phyloP scores from a whole-genome alignment of 192 early-diverging fungal genomes.

The Coemansia nantahalensis region DNA sequence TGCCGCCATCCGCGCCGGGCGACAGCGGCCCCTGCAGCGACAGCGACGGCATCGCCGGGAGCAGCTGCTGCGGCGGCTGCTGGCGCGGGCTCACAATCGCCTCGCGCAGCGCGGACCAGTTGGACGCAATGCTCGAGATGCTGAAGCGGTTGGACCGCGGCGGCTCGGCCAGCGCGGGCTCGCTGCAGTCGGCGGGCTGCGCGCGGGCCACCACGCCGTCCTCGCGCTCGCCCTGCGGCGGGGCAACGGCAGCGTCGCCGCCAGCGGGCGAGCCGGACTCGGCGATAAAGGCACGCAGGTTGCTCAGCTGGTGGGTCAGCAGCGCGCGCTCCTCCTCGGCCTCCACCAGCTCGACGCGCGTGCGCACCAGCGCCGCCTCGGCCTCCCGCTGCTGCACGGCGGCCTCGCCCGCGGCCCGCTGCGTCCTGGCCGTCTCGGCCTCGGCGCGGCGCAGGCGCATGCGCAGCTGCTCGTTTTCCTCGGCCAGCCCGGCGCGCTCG shows the following conservation, averaged over 20 bases:
- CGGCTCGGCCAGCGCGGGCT: not conserved
- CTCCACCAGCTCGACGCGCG: constrained; percentile 32
- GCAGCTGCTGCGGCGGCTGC: constrained; percentile 11
- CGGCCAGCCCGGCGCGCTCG: constrained; percentile 26
- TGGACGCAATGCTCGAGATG: constrained; percentile 37
- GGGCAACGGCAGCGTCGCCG: no score
- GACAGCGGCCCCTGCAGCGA: not conserved
- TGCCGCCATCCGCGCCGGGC: not conserved
- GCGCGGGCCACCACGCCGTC: constrained; percentile 11
- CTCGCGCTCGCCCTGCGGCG: not conserved
- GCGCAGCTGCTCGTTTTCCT: constrained; percentile 40
- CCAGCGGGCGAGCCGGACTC: not conserved
- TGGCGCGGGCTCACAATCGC: constrained; percentile 37
- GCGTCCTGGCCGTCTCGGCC: constrained; percentile 8
- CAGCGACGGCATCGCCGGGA: no score
- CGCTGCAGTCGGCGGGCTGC: constrained; percentile 12
- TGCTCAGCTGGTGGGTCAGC: constrained; percentile 29
- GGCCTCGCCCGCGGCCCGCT: not conserved
- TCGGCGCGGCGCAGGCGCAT: constrained; percentile 22
- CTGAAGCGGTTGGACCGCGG: constrained; percentile 22
- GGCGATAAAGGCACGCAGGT: constrained; percentile 35
- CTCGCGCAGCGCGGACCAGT: constrained; percentile 37
- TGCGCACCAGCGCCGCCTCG: constrained; percentile 22
- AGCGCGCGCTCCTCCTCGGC: constrained; percentile 31
- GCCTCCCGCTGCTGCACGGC: constrained; percentile 6